Evolutionary conservation across 23 red algal species (phyloP), one percentile per base, ranked within the genome.

Genomic region (Gracilaria vermiculophylla): DNA sequence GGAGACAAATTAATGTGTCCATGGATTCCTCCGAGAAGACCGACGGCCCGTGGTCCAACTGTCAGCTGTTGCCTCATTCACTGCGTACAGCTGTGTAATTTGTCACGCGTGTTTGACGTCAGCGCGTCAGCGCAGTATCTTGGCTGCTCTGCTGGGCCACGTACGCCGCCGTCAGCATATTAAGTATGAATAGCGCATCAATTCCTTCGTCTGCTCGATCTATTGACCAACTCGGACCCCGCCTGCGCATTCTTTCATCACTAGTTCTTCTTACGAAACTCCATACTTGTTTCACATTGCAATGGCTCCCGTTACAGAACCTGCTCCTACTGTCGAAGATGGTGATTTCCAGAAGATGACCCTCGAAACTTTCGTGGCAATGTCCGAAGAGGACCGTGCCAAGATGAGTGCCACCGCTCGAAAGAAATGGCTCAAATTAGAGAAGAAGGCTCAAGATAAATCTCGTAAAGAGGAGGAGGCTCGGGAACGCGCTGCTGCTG

Each of bases 391-490:
- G 19, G 80, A 81, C 44, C 74, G 91, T 3, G 53, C 35, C 16
- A 51, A 79, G 48, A 32, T 97, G 28, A 83, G 88, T 20, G 86
- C 91, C 4, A 86, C 88, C 11, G 58, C 75, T 23, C 74, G 83
- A 1, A 97, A 97, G 72, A 97, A 93, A 50, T 76, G 86, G 65
- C 36, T 80, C 34, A 90, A 85, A 37, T 33, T 92, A 32, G 82
- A 90, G 75, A 83, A 90, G 54, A 85, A 86, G 12, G 76, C 69
- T n/a, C 76, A 87, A 61, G 77, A 85, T 45, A 97, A 97, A 69
- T 81, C 80, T 13, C 85, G 66, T 14, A 94, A 94, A 53, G 96
- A 93, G 33, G 85, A 54, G 5, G 92, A 95, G 84, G 77, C 85
- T 31, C 78, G 61, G 36, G 85, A 77, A 27, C 28, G 53, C 2